Conservation (phyloP, 805 yeast genomes). For the Candida namnaoensis region DNA sequence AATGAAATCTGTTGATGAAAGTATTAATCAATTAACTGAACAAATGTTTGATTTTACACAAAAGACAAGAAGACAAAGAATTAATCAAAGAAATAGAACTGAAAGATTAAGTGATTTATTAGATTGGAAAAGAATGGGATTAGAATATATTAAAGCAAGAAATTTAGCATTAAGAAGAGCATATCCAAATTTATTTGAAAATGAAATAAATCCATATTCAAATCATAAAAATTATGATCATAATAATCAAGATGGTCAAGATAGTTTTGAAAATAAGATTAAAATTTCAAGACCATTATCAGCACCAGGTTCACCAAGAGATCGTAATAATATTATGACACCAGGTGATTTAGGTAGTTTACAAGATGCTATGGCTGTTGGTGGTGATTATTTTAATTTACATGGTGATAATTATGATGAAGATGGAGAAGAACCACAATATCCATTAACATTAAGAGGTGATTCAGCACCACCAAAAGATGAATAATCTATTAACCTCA, state of each 20-base stretch:
- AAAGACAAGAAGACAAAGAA: constrained; percentile 93
- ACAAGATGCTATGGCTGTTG: constrained; percentile 76
- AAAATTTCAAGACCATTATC: constrained; percentile 86
- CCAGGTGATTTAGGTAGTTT: constrained; percentile 98
- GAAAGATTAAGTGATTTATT: constrained; percentile 87
- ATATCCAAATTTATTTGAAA: constrained; percentile 72
- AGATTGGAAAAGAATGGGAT: constrained; percentile 98
- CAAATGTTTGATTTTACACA: constrained; percentile 84
- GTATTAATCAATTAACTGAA: constrained; percentile 81
- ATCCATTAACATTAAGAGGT: constrained; percentile 42
- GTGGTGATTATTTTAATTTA: constrained; percentile 66
- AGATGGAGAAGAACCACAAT: constrained; percentile 29
- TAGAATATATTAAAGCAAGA: constrained; percentile 92
- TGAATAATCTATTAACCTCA: neutral
- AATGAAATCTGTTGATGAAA: constrained; percentile 85
- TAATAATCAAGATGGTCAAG: constrained; percentile 21
- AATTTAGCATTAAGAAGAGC: constrained; percentile 88
- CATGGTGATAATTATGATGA: constrained; percentile 31
- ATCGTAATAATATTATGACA: constrained; percentile 72
- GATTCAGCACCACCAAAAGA: constrained; percentile 30
- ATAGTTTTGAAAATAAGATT: constrained; percentile 32
- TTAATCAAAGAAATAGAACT: constrained; percentile 95
- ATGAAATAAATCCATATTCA: constrained; percentile 7
- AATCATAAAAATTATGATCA: constrained; percentile 18
- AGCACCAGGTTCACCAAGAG: constrained; percentile 71